Conservation (phyloP, 768 basidiomycete species). For the Lentinula guzmanii region DNA sequence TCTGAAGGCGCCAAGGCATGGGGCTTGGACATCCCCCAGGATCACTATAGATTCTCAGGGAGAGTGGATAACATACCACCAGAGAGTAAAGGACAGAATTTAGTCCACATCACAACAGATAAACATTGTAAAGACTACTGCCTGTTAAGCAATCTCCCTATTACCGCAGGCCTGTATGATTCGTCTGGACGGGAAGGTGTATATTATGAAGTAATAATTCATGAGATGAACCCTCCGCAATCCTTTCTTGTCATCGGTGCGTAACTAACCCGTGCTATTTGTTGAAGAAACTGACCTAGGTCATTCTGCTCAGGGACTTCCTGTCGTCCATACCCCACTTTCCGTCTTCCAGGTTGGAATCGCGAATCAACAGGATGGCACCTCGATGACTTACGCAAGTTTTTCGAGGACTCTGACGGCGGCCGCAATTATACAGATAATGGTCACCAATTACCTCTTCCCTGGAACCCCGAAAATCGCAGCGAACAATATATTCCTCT, state of each 20-base stretch:
- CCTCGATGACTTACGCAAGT: constrained; percentile 68
- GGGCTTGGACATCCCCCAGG: constrained; percentile 37
- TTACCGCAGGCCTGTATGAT: constrained; percentile 56
- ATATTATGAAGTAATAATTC: constrained; percentile 59
- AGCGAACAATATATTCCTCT: constrained; percentile 9
- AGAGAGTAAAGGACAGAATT: constrained; percentile 26
- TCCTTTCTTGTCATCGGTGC: constrained; percentile 57
- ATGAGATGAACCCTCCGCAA: constrained; percentile 36
- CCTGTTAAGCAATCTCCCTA: constrained; percentile 54
- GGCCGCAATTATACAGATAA: constrained; percentile 47
- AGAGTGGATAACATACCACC: constrained; percentile 26
- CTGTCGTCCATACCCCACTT: constrained; percentile 59
- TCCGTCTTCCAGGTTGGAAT: constrained; percentile 70
- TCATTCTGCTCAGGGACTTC: constrained; percentile 42
- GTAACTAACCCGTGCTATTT: constrained; percentile 3
- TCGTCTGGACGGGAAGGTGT: constrained; percentile 47
- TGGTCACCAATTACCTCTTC: constrained; percentile 15
- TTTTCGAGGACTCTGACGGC: constrained; percentile 63
- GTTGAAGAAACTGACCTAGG: background rate
- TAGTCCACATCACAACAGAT: constrained; percentile 36
- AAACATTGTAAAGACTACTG: constrained; percentile 41
- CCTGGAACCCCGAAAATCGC: constrained; percentile 15
- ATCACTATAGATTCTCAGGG: constrained; percentile 35
- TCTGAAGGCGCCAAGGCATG: constrained; percentile 44
- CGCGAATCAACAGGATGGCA: constrained; percentile 59